Conservation (phyloP, 495 filamentous ascomycete species). For the Chaetomium tenue region DNA sequence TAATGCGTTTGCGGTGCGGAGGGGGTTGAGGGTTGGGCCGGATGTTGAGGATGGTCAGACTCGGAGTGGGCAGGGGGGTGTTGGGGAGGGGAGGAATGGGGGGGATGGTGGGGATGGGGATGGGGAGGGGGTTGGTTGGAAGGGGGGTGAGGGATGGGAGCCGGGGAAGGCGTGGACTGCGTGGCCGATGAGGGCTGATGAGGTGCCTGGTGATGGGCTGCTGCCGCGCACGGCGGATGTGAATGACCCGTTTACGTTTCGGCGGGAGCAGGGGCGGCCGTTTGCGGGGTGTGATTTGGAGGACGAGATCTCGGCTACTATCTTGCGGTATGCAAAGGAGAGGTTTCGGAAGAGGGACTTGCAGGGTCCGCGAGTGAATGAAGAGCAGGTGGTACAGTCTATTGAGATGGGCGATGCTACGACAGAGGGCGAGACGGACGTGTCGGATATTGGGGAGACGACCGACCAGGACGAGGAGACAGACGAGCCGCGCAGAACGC, state of each 20-base stretch:
- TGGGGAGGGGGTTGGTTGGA: neutral
- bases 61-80: neutral
- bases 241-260: slow-evolving; percentile 49
- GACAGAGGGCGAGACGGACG: slow-evolving; percentile 11
- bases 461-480: neutral
- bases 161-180: slow-evolving; percentile 66
- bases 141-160: slow-evolving; percentile 15
- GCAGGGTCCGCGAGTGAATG: neutral
- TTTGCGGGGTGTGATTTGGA: slow-evolving; percentile 60
- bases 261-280: slow-evolving; percentile 37
- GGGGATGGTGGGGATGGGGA: neutral
- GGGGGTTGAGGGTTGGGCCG: slow-evolving; percentile 35
- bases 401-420: slow-evolving; percentile 17
- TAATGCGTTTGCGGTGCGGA: slow-evolving; percentile 64
- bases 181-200: slow-evolving; percentile 65
- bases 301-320: slow-evolving; percentile 61
- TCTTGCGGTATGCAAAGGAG: slow-evolving; percentile 64
- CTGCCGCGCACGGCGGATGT: slow-evolving; percentile 37
- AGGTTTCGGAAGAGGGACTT: slow-evolving; percentile 43
- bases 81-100: neutral
- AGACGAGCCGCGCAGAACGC: slow-evolving; percentile 11
- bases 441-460: neutral
- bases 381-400: slow-evolving; percentile 7
- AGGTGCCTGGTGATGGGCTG: slow-evolving; percentile 57
- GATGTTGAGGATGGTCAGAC: slow-evolving; percentile 2